Base-by-base conservation (phyloP, 2,329 filamentous ascomycete genomes). In the Lecanicillium sp. region DNA sequence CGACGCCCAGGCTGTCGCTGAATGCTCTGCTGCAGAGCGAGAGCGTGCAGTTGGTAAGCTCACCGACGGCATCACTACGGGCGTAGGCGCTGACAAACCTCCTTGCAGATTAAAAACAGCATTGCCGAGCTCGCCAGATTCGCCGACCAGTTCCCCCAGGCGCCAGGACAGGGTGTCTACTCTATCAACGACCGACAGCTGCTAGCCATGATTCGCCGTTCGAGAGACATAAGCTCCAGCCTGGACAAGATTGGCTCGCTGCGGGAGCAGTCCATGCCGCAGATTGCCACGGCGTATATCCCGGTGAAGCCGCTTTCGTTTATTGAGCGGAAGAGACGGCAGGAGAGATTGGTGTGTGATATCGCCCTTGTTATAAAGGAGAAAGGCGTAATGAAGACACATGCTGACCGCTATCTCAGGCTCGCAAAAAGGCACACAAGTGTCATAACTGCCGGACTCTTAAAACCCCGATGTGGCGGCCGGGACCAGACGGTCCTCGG, bases 391-490 rank as follows among this genome's bases (percentile, higher is more conserved):
- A n/a, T n/a, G n/a, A n/a, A n/a, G n/a, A n/a, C n/a, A n/a, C n/a
- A n/a, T n/a, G n/a, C n/a, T n/a, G n/a, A n/a, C n/a, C 11, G 11
- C 22, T 25, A 25, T 25, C 11, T n/a, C 11, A 25, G 22, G 22
- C 22, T 25, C 22, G 22, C 22, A 33, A 29, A 25, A 25, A 12
- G 29, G 22, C 39, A 17, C 39, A 22, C n/a, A 37, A 33, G 32
- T 41, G 39, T 25, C 39, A 37, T 29, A 37, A 11, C 11, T 41
- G 39, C 22, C 28, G 14, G 7, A 35, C 29, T 12, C 13, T 41
- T 29, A 34, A 41, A 5, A 41, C 39, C n/a, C 39, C 39, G 8
- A 28, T 36, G n/a, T 41, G 39, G 39, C 39, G 39, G 22, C 20
- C 39, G 8, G 39, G 39, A 5, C 39, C 39, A 8, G 34, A 41